Evolutionary conservation across 306 rosid genomes (phyloP), one percentile per base, ranked within the genome.

Genomic region (Crataegus laevigata): DNA sequence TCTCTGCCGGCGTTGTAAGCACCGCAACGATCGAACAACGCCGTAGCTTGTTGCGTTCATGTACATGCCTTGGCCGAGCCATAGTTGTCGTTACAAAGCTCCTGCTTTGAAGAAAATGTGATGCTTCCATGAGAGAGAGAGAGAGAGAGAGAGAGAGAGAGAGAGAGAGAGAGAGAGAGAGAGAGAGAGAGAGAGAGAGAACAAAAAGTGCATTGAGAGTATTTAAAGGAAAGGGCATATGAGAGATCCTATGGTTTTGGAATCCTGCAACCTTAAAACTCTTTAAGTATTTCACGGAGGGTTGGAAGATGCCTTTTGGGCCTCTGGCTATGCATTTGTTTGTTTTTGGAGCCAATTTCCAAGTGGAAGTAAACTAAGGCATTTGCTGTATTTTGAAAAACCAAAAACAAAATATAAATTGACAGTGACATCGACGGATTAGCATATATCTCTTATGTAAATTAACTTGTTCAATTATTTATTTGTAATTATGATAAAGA

Each of bases 81-180:
- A 72, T 68, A 71, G 78, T 75, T 58, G 77, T 74, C 52, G 71
- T 70, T 63, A 78, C 51, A 66, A 84, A 80, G 50, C 69, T 70
- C 38, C 55, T 78, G 74, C 75, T 80, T 26, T 69, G 80, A 11
- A 75, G 52, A 22, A 82, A 45, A 67, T 79, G 57, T 40, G 85
- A 86, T 57, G 86, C 75, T 75, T 90, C 98, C 98, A 94, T 94
- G 54, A 60, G 26, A 15, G 50, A 26, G 18, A 11, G 8, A 25
- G 30, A 59, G 64, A 59, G 29, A 58, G 28, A 21, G 14, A n/a
- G 14, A 57, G 14, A 57, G 26, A 5, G 61, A 57, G 36, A 28
- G 38, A 28, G 21, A 80, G 42, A 59, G 68, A 72, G 40, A 38
- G 43, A 7, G 64, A 58, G 63, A 24, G 63, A 24, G 19, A 11